A percentile compares a stretch with the other conserved stretches of the same genome.
These are phyloP conservation scores for Fusarium mundagurra DNA, from an alignment of 2,329 filamentous ascomycete species.

Conservation along the genomic window DNA sequence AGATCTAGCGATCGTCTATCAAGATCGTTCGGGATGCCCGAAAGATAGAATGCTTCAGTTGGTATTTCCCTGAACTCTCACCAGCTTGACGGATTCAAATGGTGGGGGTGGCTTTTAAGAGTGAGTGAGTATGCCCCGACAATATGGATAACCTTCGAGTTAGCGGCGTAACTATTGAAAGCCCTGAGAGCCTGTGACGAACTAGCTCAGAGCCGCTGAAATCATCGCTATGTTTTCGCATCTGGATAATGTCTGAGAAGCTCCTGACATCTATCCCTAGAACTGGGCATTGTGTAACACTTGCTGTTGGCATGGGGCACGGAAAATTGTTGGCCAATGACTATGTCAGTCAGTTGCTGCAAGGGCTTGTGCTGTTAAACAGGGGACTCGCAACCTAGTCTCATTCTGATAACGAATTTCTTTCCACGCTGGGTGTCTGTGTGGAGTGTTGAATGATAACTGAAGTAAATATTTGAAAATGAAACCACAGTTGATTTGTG, in stretches of 20 bases:
- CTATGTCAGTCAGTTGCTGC: slow-evolving; percentile 8
- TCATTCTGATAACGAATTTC: slow-evolving; percentile 9
- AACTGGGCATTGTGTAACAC: slow-evolving; percentile 8
- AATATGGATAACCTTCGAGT: not conserved
- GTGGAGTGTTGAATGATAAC: not conserved
- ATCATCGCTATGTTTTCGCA: not conserved
- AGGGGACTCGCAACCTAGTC: slow-evolving; percentile 14
- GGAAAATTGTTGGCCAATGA: slow-evolving; percentile 32
- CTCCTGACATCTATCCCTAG: not conserved
- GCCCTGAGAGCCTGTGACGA: not conserved
- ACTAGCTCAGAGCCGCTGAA: not conserved
- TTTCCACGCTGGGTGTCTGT: not conserved
- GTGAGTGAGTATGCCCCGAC: not conserved
- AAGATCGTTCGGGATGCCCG: not conserved
- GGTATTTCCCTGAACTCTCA: not conserved
- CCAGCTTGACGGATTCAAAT: not conserved
- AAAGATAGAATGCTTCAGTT: not conserved
- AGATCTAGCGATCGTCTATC: not conserved
- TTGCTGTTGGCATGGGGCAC: slow-evolving; percentile 11
- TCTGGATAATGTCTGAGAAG: not conserved
- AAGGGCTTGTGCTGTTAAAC: not conserved
- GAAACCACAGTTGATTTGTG: not conserved
- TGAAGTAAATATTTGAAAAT: not conserved
- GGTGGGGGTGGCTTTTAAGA: not conserved
- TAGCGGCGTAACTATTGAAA: not conserved